Conservation (phyloP, 306 rosid genomes). For the Cercis canadensis region DNA sequence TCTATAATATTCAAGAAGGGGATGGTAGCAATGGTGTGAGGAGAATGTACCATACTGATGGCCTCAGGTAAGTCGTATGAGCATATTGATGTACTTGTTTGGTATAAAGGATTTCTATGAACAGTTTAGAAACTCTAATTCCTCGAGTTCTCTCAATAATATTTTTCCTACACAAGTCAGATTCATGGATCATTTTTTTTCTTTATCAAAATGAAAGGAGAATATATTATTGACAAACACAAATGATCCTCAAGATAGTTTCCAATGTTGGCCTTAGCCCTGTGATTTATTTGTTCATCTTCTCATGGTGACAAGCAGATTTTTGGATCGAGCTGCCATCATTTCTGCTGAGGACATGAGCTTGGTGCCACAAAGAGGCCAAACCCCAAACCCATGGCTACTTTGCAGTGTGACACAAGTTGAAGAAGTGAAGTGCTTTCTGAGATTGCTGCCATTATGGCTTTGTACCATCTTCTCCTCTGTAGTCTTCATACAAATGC, state of each 20-base stretch:
- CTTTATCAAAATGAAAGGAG: not conserved
- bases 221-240: not conserved
- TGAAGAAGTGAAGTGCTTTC: slow-evolving; percentile 65
- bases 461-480: slow-evolving; percentile 66
- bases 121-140: no score
- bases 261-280: not conserved
- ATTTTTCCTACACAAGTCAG: not conserved
- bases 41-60: slow-evolving; percentile 58
- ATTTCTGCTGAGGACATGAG: slow-evolving; percentile 37
- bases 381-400: slow-evolving; percentile 55
- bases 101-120: not conserved
- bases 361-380: slow-evolving; percentile 31
- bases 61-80: slow-evolving; percentile 52
- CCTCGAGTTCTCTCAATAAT: not conserved
- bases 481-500: slow-evolving; percentile 64
- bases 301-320: slow-evolving; percentile 34
- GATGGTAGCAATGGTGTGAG: slow-evolving; percentile 35
- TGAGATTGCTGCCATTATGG: slow-evolving; percentile 60
- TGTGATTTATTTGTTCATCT: not conserved
- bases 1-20: slow-evolving; percentile 49
- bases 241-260: no score
- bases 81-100: not conserved
- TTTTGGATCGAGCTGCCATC: slow-evolving; percentile 61
- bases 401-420: slow-evolving; percentile 65
- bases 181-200: not conserved